These are phyloP conservation scores for Takashimella koratensis DNA, from an alignment of 1,284 basidiomycete genomes.

Conservation along the genomic window DNA sequence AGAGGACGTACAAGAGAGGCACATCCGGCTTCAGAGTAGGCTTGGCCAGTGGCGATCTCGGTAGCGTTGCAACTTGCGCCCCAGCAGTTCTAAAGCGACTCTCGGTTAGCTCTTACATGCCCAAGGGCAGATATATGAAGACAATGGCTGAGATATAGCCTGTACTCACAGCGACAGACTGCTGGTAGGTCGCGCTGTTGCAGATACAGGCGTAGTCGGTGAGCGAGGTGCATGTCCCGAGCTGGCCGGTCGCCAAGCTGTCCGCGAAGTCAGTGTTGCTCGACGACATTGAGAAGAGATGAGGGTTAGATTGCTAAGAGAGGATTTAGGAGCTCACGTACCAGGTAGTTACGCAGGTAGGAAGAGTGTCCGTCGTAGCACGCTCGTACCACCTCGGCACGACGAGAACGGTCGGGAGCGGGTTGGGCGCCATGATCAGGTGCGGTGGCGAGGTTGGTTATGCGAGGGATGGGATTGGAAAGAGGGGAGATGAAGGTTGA, in stretches of 20 bases:
- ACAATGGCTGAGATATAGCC: no score
- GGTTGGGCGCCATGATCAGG: no score
- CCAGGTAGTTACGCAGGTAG: constrained; percentile 2
- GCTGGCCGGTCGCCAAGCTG: constrained; percentile 9
- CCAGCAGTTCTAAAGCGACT: constrained; percentile 20
- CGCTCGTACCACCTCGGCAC: constrained; percentile 10
- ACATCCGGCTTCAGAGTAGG: constrained; percentile 18
- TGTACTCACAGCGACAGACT: constrained; percentile 23
- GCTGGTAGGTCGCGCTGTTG: constrained; percentile 12
- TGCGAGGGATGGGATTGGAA: no score
- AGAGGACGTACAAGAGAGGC: constrained; percentile 13
- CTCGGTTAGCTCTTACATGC: neutral
- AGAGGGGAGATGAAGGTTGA: constrained; percentile 50
- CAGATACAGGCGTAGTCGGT: constrained; percentile 25
- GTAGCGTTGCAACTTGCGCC: constrained; percentile 9
- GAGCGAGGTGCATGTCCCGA: constrained; percentile 9
- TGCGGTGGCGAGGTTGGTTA: no score
- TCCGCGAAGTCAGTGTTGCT: no score
- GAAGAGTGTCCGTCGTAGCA: neutral
- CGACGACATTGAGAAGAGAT: neutral
- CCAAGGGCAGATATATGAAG: neutral
- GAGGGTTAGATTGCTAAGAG: constrained; percentile 7
- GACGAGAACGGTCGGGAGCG: no score
- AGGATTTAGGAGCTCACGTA: neutral
- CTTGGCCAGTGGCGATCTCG: constrained; percentile 14